Base-by-base conservation (phyloP, 768 basidiomycete genomes). In the Strobilomyces dryophilus region DNA sequence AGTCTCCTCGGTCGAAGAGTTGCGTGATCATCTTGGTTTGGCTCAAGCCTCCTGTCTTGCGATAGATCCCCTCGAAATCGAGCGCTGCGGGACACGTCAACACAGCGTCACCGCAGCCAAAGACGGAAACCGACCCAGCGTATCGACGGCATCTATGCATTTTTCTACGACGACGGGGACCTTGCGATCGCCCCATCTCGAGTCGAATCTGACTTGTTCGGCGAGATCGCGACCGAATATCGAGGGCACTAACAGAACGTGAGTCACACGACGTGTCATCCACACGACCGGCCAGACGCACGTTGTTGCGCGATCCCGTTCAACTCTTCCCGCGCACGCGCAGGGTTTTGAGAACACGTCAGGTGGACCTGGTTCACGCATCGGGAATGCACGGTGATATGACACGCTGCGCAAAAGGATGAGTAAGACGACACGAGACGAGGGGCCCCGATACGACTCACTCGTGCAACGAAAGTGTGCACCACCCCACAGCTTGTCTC, bases 401-500 rank as follows among this genome's bases (percentile, higher is more conserved):
- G 87, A 68, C 95, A 98, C 27, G 74, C 95, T 95, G 56, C 24
- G 43, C 31, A 3, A 20, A 24, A 24, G 9, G 24, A 35, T 56
- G 27, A 68, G 51, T 21, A 17, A 36, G 39, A 36, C 34, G 3
- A 37, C 27, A 40, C 40, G 29, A 12, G 21, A 34, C 4, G 9
- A 1, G 20, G 3, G n/a, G 2, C 43, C 18, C 27, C 29, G 9
- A 29, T n/a, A 40, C 3, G 10, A 77, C 92, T 66, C 65, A 93
- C 95, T 78, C 59, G 85, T 81, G 66, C 97, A 99, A 31, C 91
- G 86, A 49, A 91, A 77, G 65, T 95, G 93, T n/a, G 94, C 83
- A 8, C 95, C 95, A 6, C 97, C 97, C 94, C 95, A 99, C 85
- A 98, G 85, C 76, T 98, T 99, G 66, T 98, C 97, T 32, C 85